Evolutionary conservation across 768 basidiomycete genomes (phyloP), one percentile per base, ranked within the genome.

Genomic region (Phylloporus rhodoxanthus): DNA sequence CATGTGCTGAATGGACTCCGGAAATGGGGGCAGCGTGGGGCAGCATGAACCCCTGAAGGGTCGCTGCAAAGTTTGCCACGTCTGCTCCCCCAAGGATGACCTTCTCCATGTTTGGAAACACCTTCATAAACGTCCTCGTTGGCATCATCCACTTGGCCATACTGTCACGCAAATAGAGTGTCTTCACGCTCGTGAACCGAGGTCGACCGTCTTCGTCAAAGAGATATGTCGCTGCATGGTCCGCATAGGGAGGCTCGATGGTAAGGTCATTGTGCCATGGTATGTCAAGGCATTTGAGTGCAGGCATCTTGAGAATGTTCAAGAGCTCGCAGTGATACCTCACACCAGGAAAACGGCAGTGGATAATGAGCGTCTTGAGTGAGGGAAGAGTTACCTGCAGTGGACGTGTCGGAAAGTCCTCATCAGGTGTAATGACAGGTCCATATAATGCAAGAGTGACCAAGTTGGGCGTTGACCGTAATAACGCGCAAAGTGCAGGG

Each of bases 241-340:
- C 29, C 5, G 10, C 21, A 14, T 26, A 14, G 14, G 47, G 34
- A n/a, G 37, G 17, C 50, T 52, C 54, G 2, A 49, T 45, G 2
- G 43, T 21, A 32, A 62, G 53, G 28, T 54, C 52, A 2, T 60
- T 53, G 15, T 55, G 52, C 57, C 54, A 61, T 3, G 49, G 57
- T 21, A 59, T 51, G 32, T 56, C 57, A 23, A 61, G 52, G 21
- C 13, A 48, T 37, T 41, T 49, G 23, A 57, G 52, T 20, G 11
- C 29, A 6, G 61, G 57, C 20, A 9, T n/a, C 1, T 13, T 34
- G 34, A 62, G 43, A 5, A 51, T 41, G 6, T 47, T 52, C 9
- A 59, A 34, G 34, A 57, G 50, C 19, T 48, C 47, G 29, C 34
- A 51, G 11, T 55, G 57, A 34, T 59, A 62, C 33, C 56, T 47